phyloP scores from a whole-genome alignment of 345 rosid genomes.

The Crucihimalaya himalaica region DNA sequence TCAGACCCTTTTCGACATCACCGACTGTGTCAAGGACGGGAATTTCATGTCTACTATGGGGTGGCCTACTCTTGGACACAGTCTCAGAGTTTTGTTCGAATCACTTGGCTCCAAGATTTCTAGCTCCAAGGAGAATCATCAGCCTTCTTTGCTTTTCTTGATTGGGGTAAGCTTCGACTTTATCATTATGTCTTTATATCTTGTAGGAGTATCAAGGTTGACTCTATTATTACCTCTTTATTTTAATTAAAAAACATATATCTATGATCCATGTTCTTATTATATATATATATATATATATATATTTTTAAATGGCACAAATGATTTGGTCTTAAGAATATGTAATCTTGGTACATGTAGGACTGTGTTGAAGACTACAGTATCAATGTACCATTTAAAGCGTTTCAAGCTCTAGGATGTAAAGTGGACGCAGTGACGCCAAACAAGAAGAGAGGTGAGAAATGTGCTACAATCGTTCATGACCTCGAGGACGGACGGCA shows the following conservation, averaged over 20 bases:
- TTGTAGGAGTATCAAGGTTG: too few relatives aligned
- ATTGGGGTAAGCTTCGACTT: conserved; percentile 47
- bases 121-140: conserved; percentile 7
- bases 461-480: conserved; percentile 48
- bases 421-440: conserved; percentile 52
- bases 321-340: background rate
- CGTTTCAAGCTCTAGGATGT: conserved; percentile 55
- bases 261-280: background rate
- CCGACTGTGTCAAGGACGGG: conserved; percentile 47
- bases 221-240: too few relatives aligned
- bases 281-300: too few relatives aligned
- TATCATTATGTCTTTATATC: background rate
- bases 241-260: too few relatives aligned
- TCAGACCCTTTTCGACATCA: conserved; percentile 40
- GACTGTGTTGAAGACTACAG: conserved; percentile 57
- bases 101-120: conserved; percentile 49
- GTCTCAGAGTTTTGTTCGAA: conserved; percentile 42
- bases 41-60: conserved; percentile 50
- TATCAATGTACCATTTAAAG: conserved; percentile 50
- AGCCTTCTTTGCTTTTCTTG: conserved; percentile 47
- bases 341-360: conserved; percentile 29
- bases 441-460: conserved; percentile 53
- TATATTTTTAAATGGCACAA: background rate
- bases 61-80: conserved; percentile 54
- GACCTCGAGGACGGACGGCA: conserved; percentile 49